Conservation (phyloP, 352 stramenopile species). For the Phytophthora constricta region DNA sequence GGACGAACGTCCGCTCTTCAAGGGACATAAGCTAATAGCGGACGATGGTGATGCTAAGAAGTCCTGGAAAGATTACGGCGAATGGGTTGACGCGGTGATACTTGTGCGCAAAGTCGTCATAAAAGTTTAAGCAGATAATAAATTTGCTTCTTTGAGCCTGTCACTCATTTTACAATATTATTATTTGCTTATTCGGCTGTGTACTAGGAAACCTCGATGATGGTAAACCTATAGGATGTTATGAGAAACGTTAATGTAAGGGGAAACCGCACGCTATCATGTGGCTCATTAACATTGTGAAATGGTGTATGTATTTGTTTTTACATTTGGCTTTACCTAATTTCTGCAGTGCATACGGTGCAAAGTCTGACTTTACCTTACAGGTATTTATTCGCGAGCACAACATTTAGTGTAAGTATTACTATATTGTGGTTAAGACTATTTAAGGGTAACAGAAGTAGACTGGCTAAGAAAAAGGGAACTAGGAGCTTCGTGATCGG, state of each 20-base stretch:
- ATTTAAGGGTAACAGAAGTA: no score
- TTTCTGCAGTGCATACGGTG: no score
- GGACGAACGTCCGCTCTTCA: slow-evolving; percentile 9
- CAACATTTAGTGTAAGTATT: no score
- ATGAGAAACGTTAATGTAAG: background rate
- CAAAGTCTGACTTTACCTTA: no score
- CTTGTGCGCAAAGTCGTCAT: slow-evolving; percentile 13
- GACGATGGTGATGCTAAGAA: background rate
- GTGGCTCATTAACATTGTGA: background rate
- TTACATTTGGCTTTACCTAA: no score
- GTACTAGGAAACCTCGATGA: background rate
- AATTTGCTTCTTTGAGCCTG: background rate
- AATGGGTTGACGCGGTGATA: slow-evolving; percentile 12
- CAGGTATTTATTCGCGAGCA: no score
- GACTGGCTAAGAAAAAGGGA: no score
- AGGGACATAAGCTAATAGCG: background rate
- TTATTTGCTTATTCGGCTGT: background rate
- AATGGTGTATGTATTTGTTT: background rate
- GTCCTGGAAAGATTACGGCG: background rate
- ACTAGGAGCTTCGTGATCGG: no score
- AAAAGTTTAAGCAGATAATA: background rate
- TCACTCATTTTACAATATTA: background rate
- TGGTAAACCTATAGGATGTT: background rate
- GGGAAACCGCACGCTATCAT: background rate
- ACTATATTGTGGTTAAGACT: no score